phyloP scores from a whole-genome alignment of 352 stramenopile species.

The Pythium scleroteichum region DNA sequence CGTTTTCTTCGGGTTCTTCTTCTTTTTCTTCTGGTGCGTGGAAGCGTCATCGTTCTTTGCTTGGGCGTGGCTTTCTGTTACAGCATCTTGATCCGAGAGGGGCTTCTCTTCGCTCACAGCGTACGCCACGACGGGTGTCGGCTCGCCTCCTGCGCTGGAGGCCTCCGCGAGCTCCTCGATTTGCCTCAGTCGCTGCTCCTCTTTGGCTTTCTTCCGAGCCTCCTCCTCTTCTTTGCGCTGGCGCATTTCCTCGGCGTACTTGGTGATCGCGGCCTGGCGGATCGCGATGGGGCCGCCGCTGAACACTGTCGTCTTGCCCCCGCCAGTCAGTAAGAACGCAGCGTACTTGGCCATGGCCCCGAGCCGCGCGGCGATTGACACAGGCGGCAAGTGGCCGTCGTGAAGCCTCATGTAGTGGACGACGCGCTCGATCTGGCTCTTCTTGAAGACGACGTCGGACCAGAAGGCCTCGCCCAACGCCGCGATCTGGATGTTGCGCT shows the following conservation, averaged over 20 bases:
- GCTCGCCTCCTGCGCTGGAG: not conserved
- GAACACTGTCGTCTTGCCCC: slow-evolving; percentile 24
- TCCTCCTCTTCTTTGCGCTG: slow-evolving; percentile 18
- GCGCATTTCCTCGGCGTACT: slow-evolving; percentile 44
- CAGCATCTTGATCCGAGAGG: not conserved
- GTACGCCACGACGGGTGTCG: not conserved
- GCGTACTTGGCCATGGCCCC: slow-evolving; percentile 24
- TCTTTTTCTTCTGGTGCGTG: slow-evolving; percentile 26
- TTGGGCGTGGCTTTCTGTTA: not conserved
- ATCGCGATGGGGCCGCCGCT: slow-evolving; percentile 29
- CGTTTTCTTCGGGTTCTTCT: slow-evolving; percentile 18
- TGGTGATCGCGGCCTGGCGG: slow-evolving; percentile 44
- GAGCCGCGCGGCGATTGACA: slow-evolving; percentile 39
- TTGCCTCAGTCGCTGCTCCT: slow-evolving; percentile 8
- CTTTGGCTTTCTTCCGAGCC: slow-evolving; percentile 12
- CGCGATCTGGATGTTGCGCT: slow-evolving; percentile 51
- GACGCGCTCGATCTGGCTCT: slow-evolving; percentile 45
- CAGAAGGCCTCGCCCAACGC: slow-evolving; percentile 59
- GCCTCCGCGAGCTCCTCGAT: slow-evolving; percentile 1
- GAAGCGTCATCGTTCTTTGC: not conserved
- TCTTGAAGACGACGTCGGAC: slow-evolving; percentile 34
- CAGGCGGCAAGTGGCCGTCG: slow-evolving; percentile 43
- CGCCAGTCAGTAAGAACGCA: slow-evolving; percentile 16
- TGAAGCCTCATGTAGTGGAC: slow-evolving; percentile 70
- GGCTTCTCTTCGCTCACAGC: too few relatives aligned